A percentile compares a stretch with the other conserved stretches of the same genome.
These are phyloP conservation scores for Singerocomus rubriflavus DNA, from an alignment of 1,284 basidiomycete species.

Conservation along the genomic window DNA sequence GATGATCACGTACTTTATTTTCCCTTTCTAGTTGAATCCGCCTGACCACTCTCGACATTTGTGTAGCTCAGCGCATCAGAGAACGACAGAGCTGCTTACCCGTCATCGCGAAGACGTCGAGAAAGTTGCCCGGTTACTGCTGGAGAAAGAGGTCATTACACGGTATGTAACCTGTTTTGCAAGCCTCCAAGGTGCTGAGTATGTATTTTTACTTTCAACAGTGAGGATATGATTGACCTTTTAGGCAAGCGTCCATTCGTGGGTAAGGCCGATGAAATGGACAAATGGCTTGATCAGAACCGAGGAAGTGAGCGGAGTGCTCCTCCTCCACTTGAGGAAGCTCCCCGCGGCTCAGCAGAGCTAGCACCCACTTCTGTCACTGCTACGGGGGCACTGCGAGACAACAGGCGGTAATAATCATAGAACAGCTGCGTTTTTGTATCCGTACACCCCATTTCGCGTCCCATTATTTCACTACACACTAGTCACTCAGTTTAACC, in stretches of 20 bases:
- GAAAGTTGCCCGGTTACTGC: slow-evolving; percentile 87
- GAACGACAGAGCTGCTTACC: slow-evolving; percentile 81
- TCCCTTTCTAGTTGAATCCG: neutral
- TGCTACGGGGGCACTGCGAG: slow-evolving; percentile 40
- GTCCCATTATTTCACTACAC: neutral
- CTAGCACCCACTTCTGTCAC: slow-evolving; percentile 51
- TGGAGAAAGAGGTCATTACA: slow-evolving; percentile 95
- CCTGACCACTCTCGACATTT: slow-evolving; percentile 7
- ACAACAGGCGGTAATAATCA: slow-evolving; percentile 15
- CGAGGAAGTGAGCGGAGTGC: slow-evolving; percentile 51
- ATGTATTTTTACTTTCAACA: slow-evolving; percentile 25
- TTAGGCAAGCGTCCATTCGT: slow-evolving; percentile 85
- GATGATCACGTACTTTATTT: slow-evolving; percentile 75
- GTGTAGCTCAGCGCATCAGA: slow-evolving; percentile 71
- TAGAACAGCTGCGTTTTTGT: slow-evolving; percentile 1
- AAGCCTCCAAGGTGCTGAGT: neutral
- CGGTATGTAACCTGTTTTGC: slow-evolving; percentile 47
- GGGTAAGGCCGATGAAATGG: slow-evolving; percentile 84
- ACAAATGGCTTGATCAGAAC: slow-evolving; percentile 86
- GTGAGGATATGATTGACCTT: slow-evolving; percentile 84
- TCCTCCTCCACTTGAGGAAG: slow-evolving; percentile 53
- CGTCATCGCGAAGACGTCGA: slow-evolving; percentile 88
- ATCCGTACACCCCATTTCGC: slow-evolving; percentile 13
- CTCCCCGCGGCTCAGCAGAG: slow-evolving; percentile 42
- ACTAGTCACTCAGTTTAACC: neutral